Base-by-base conservation (phyloP, 1,284 basidiomycete species). In the Butyriboletus regius region DNA sequence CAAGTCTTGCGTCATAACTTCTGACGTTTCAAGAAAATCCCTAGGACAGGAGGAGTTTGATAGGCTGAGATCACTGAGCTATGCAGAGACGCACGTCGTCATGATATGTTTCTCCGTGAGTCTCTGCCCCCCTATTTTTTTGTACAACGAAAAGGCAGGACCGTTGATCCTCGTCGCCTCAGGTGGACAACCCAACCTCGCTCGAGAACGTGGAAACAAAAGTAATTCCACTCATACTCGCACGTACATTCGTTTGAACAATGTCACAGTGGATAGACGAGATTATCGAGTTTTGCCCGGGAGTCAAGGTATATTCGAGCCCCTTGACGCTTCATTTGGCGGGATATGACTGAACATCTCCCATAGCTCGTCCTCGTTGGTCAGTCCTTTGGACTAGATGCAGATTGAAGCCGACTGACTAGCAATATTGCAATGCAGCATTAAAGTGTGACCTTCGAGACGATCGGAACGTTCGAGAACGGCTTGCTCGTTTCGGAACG, bases 41-140 rank as follows among this genome's bases (percentile, higher is more conserved):
- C 39, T 64, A 92, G 93, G 91, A 22, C 92, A 96, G 69, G 94
- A 98, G 72, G 94, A 97, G 61, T 97, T 97, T 67, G 94, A 96
- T 67, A 76, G 91, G 43, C 71, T 98, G 48, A 79, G 95, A 42
- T 91, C 91, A 15, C 71, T 98, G 26, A 91, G 87, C 32, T 98
- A 97, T 66, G 88, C 93, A 3, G 93, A 97, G 67, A 96, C 93
- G 1, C 89, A 97, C 70, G 87, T 96, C 49, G 79, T 97, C 56
- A 86, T 96, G 85, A 75, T 95, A 31, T 96, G 93, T 70, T 96
- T 94, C 67, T 93, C 91, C 31, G 91, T 90, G 56, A 54, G 84
- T 47, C 22, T 46, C 24, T n/a, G 26, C 22, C 6, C 22, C 22
- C 38, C 9, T 14, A n/a, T 45, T 35, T 22, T 48, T 13, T 7